These are phyloP conservation scores for Kodamaea ohmeri DNA, from an alignment of 1,139 yeast species.

Conservation along the genomic window DNA sequence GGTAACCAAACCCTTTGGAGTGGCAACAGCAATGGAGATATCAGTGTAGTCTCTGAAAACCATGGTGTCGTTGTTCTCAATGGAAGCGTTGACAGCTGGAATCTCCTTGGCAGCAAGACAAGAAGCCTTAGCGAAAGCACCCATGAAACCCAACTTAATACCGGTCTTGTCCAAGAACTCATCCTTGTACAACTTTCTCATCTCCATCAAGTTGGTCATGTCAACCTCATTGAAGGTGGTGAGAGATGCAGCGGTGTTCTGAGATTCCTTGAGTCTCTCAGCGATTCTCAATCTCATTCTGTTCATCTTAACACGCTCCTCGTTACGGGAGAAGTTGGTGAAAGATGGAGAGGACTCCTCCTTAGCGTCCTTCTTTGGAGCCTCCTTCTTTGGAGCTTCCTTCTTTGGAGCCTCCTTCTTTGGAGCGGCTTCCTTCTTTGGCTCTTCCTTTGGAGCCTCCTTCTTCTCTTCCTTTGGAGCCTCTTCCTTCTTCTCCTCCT, in stretches of 20 bases:
- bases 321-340: constrained; percentile 75
- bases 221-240: constrained; percentile 98
- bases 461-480: constrained; percentile 21
- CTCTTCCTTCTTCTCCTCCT: constrained; percentile 31
- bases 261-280: constrained; percentile 98
- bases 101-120: constrained; percentile 91
- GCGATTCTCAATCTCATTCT: constrained; percentile 99
- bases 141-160: constrained; percentile 97
- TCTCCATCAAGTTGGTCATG: constrained; percentile 87
- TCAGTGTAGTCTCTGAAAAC: constrained; percentile 96
- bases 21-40: constrained; percentile 95
- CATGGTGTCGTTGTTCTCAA: constrained; percentile 88
- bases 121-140: constrained; percentile 94
- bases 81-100: constrained; percentile 94
- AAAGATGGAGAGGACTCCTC: constrained; percentile 26
- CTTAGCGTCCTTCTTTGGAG: constrained; percentile 24
- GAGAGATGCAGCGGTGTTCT: constrained; percentile 96
- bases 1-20: constrained; percentile 98
- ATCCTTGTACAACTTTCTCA: constrained; percentile 96
- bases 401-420: constrained; percentile 21
- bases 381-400: constrained; percentile 27
- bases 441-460: constrained; percentile 21
- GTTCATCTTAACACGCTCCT: constrained; percentile 96
- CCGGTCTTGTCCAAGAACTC: constrained; percentile 94
- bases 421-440: constrained; percentile 25